Percentiles rank a stretch among this genome's conserved stretches.
These are phyloP conservation scores for Nymphaea thermarum DNA, from an alignment of 164 flowering plant species.

Conservation along the genomic window DNA sequence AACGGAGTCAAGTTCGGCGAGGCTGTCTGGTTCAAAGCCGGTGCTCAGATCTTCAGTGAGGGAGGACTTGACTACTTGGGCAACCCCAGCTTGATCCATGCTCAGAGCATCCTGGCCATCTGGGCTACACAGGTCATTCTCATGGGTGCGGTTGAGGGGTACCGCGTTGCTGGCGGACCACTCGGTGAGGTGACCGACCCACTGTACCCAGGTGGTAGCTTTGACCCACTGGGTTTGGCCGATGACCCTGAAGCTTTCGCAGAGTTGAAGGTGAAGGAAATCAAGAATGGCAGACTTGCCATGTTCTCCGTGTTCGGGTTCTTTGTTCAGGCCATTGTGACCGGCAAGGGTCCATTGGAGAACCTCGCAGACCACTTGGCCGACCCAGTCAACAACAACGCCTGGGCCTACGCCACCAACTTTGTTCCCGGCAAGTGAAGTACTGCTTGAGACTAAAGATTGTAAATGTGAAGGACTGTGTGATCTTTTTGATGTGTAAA, in stretches of 20 bases:
- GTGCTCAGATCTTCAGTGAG: constrained; percentile 14
- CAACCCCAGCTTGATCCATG: constrained; percentile 12
- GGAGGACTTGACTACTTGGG: constrained; percentile 14
- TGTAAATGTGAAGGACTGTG: too few relatives aligned
- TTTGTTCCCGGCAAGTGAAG: constrained; percentile 13
- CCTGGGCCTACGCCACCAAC: constrained; percentile 15
- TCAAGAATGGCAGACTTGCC: constrained; percentile 13
- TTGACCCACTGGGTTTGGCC: constrained; percentile 13
- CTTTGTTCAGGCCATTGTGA: constrained; percentile 15
- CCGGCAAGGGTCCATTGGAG: constrained; percentile 13
- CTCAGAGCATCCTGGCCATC: constrained; percentile 14
- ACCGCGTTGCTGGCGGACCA: constrained; percentile 13
- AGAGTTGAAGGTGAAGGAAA: constrained; percentile 13
- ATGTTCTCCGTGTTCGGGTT: constrained; percentile 15
- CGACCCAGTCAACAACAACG: constrained; percentile 15
- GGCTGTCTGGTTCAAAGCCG: constrained; percentile 16
- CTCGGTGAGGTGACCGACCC: constrained; percentile 11
- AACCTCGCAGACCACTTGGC: constrained; percentile 13
- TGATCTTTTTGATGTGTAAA: too few relatives aligned
- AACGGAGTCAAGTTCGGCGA: constrained; percentile 14
- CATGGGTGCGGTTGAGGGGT: constrained; percentile 13
- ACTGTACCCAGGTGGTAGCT: constrained; percentile 14
- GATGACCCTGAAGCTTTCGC: constrained; percentile 13
- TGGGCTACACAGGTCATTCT: constrained; percentile 12
- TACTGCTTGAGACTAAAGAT: too few relatives aligned